These are phyloP conservation scores for Fraxinus excelsior DNA, from an alignment of 257 asterid species.

Conservation along the genomic window DNA sequence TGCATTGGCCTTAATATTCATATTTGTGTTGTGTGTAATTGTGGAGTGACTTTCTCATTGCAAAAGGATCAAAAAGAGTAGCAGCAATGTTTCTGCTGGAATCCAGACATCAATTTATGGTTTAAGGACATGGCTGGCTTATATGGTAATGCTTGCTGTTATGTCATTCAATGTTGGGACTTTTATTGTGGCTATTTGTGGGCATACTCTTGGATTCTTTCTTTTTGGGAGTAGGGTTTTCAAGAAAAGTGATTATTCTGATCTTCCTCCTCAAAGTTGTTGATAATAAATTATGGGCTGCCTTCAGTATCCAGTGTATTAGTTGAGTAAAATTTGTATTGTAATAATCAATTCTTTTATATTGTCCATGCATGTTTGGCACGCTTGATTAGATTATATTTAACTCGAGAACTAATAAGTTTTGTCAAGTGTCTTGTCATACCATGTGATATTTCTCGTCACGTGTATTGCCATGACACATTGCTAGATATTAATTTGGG, in stretches of 20 bases:
- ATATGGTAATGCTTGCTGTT: conserved; percentile 67
- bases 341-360: no score
- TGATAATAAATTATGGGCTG: conserved; percentile 16
- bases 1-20: conserved; percentile 44
- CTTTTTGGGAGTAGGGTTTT: conserved; percentile 55
- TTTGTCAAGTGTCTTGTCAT: no score
- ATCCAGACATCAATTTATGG: conserved; percentile 47
- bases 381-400: no score
- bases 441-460: no score
- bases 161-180: conserved; percentile 76
- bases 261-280: conserved; percentile 30
- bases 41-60: conserved; percentile 56
- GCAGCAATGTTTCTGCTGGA: conserved; percentile 25
- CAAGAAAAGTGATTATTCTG: conserved; percentile 27
- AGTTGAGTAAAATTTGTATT: no score
- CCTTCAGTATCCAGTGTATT: no score
- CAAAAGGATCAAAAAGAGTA: conserved; percentile 19
- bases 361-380: no score
- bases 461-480: no score
- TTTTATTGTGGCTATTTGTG: conserved; percentile 56
- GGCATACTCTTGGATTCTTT: no score
- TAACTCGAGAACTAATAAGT: no score
- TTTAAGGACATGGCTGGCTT: conserved; percentile 44
- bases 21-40: conserved; percentile 41
- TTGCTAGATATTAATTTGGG: no score